Conservation (phyloP, 148 eudicot genomes). For the Vaccinium darrowii region DNA sequence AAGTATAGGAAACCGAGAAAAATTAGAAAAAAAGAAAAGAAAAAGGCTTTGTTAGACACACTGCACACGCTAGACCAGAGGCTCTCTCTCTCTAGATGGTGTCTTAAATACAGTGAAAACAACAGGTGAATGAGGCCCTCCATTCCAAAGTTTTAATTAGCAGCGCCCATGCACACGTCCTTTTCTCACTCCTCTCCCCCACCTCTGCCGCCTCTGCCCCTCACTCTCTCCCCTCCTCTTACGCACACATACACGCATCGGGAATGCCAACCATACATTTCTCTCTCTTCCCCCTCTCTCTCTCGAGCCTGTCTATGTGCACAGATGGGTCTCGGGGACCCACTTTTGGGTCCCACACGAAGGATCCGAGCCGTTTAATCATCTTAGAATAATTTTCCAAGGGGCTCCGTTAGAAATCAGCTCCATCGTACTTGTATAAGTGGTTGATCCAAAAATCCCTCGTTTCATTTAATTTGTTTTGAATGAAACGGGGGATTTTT, state of each 20-base stretch:
- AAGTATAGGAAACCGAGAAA: conserved; percentile 24
- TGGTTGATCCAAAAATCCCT: too few relatives aligned
- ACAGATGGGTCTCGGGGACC: too few relatives aligned
- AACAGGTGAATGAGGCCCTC: conserved; percentile 50
- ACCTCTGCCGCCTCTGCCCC: conserved; percentile 65
- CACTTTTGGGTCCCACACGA: too few relatives aligned
- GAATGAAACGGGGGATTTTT: too few relatives aligned
- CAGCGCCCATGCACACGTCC: conserved; percentile 51
- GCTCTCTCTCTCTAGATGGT: conserved; percentile 6
- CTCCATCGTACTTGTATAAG: too few relatives aligned
- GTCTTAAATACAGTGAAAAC: conserved; percentile 44
- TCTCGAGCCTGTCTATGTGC: too few relatives aligned
- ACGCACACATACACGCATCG: conserved; percentile 24
- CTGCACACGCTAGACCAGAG: not conserved
- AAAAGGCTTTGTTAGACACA: conserved; percentile 35
- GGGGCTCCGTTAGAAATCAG: too few relatives aligned
- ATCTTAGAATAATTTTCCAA: too few relatives aligned
- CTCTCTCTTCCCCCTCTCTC: not conserved
- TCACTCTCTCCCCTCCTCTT: conserved; percentile 17
- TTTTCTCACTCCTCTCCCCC: conserved; percentile 67
- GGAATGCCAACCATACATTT: conserved; percentile 60
- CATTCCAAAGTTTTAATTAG: conserved; percentile 38
- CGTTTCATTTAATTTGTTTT: too few relatives aligned
- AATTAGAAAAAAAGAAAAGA: not conserved
- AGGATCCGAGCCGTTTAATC: too few relatives aligned